Evolutionary conservation across 164 flowering plant genomes (phyloP).

Genomic region (Cinnamomum micranthum): DNA sequence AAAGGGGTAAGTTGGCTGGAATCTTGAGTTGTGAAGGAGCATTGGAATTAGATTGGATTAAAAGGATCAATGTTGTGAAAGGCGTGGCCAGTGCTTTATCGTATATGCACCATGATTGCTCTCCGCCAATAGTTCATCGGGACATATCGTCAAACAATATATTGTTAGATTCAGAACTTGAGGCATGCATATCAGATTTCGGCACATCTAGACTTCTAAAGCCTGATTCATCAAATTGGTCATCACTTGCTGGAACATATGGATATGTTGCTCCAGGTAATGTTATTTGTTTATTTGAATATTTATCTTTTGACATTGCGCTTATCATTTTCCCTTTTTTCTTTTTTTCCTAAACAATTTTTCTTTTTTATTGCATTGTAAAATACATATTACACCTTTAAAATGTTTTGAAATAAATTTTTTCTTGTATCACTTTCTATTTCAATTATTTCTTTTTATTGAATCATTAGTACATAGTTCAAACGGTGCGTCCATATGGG

Average conservation of each 20-base stretch:
- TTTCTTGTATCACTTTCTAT: too few relatives aligned
- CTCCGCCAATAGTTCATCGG: constrained; percentile 10
- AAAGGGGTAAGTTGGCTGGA: constrained; percentile 6
- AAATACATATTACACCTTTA: too few relatives aligned
- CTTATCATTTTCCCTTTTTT: too few relatives aligned
- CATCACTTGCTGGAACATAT: constrained; percentile 8
- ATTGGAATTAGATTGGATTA: constrained; percentile 12
- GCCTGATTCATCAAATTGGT: constrained; percentile 3
- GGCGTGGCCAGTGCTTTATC: constrained; percentile 7
- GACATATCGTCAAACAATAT: constrained; percentile 13
- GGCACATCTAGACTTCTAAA: constrained; percentile 8
- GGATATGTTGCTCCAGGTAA: constrained; percentile 19
- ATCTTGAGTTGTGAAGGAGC: constrained; percentile 3
- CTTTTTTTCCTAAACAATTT: too few relatives aligned
- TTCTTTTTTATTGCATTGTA: too few relatives aligned
- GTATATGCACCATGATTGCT: constrained; percentile 14
- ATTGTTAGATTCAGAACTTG: constrained; percentile 2
- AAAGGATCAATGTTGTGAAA: constrained; percentile 10
- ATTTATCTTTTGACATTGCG: neutral
- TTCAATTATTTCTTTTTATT: too few relatives aligned
- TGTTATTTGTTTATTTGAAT: too few relatives aligned
- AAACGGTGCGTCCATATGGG: too few relatives aligned
- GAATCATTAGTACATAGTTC: too few relatives aligned
- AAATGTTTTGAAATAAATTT: too few relatives aligned
- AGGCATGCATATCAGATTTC: constrained; percentile 14